These are phyloP conservation scores for Wallacemonas collosoma DNA, from an alignment of 208 protist species.

Conservation along the genomic window DNA sequence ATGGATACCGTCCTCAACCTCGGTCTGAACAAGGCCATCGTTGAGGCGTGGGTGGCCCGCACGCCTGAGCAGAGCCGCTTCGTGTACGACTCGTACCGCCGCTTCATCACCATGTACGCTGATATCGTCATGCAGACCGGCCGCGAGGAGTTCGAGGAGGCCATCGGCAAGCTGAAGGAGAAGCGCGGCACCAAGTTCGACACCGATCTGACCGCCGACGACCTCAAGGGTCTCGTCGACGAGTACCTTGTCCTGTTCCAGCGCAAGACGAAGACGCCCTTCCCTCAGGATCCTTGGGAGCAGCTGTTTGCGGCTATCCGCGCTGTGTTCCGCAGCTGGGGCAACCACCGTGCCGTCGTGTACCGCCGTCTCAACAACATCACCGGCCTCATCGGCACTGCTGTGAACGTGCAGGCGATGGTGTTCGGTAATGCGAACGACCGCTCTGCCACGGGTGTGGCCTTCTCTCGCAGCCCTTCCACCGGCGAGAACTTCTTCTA, in stretches of 20 bases:
- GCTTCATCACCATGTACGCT: conserved; percentile 96
- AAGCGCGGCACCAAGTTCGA: conserved; percentile 76
- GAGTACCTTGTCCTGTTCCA: conserved; percentile 73
- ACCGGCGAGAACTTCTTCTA: conserved; percentile 94
- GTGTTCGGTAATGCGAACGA: conserved; percentile 95
- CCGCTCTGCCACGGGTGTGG: conserved; percentile 93
- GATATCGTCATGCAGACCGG: conserved; percentile 92
- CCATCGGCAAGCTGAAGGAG: conserved; percentile 77
- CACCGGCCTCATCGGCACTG: conserved; percentile 89
- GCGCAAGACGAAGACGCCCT: conserved; percentile 64
- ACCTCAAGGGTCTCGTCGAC: conserved; percentile 75
- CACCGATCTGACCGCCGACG: conserved; percentile 77
- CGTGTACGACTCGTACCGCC: conserved; percentile 95
- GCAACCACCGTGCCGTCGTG: conserved; percentile 85
- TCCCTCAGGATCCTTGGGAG: conserved; percentile 90
- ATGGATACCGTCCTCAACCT: conserved; percentile 97
- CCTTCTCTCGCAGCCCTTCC: conserved; percentile 94
- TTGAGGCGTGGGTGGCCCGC: conserved; percentile 72
- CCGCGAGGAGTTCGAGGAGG: conserved; percentile 89
- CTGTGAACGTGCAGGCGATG: conserved; percentile 96
- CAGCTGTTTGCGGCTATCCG: conserved; percentile 88
- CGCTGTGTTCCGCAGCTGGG: conserved; percentile 94
- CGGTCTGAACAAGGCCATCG: conserved; percentile 88
- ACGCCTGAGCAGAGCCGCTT: conserved; percentile 81
- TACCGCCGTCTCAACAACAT: conserved; percentile 94